phyloP scores from a whole-genome alignment of 305 asterid species.

The Euphrasia arctica region DNA sequence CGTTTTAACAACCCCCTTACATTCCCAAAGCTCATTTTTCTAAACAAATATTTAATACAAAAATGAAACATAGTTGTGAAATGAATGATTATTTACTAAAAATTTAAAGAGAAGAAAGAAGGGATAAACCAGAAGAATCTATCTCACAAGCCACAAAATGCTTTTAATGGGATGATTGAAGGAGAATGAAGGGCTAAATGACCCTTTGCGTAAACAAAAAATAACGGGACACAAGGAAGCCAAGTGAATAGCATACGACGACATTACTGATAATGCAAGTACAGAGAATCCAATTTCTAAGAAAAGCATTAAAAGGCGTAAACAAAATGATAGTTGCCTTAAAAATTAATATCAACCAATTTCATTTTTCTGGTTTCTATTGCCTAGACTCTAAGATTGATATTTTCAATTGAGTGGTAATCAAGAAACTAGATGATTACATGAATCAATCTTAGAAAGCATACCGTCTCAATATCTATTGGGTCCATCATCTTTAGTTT shows the following conservation, averaged over 20 bases:
- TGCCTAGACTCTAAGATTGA: conserved; percentile 3
- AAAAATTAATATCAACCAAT: conserved; percentile 10
- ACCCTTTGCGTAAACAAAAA: background rate
- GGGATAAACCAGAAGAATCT: background rate
- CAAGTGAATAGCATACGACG: background rate
- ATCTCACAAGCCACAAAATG: background rate
- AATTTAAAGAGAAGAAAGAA: background rate
- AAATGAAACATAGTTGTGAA: too few relatives aligned
- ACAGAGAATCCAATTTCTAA: too few relatives aligned
- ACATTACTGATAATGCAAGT: conserved; percentile 8
- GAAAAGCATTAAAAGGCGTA: too few relatives aligned
- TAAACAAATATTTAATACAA: too few relatives aligned
- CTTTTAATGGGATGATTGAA: background rate
- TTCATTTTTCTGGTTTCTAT: conserved; percentile 3
- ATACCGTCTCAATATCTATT: conserved; percentile 90
- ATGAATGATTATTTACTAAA: background rate
- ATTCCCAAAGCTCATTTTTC: too few relatives aligned
- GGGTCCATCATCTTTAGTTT: conserved; percentile 85
- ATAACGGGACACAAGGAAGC: background rate
- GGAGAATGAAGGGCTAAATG: background rate
- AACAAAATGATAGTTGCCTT: background rate
- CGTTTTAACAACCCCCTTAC: too few relatives aligned
- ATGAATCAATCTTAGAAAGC: conserved; percentile 30
- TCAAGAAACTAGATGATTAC: conserved; percentile 15
- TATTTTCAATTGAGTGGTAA: background rate